phyloP scores from a whole-genome alignment of 345 rosid species.

The Noccaea caerulescens region DNA sequence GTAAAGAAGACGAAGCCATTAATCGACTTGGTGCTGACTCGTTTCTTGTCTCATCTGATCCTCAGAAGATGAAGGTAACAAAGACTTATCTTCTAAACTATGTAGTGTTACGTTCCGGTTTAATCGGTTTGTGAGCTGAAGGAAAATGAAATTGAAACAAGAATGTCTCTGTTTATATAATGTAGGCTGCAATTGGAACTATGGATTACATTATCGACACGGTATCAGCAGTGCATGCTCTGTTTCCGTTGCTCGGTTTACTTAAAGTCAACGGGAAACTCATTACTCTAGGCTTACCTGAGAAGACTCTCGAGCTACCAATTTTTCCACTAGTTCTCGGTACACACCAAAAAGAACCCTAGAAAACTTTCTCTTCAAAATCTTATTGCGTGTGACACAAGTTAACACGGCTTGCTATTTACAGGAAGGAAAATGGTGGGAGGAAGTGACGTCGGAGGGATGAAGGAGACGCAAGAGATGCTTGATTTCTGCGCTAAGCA shows the following conservation, averaged over 20 bases:
- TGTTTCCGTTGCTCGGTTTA: constrained; percentile 66
- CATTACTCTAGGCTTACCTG: constrained; percentile 72
- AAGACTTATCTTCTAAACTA: not conserved
- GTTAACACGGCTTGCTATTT: not conserved
- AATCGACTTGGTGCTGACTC: constrained; percentile 44
- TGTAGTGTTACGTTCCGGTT: not conserved
- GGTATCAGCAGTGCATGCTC: constrained; percentile 76
- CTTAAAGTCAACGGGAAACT: constrained; percentile 80
- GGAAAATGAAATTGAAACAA: not conserved
- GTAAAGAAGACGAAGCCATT: constrained; percentile 38
- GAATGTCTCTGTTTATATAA: not conserved
- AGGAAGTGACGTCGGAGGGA: constrained; percentile 80
- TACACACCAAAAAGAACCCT: constrained; percentile 13
- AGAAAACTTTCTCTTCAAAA: not conserved
- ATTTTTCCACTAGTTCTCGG: constrained; percentile 72
- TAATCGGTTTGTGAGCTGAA: not conserved
- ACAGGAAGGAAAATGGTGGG: constrained; percentile 78
- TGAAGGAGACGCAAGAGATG: constrained; percentile 90
- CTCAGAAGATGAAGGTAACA: constrained; percentile 66
- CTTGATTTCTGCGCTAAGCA: constrained; percentile 87
- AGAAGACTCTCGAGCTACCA: constrained; percentile 78
- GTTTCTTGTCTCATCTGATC: constrained; percentile 62
- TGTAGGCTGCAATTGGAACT: constrained; percentile 65
- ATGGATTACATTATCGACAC: constrained; percentile 94
- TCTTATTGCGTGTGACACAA: not conserved